A percentile compares a stretch with the other conserved stretches of the same genome.
Evolutionary conservation across 352 stramenopile species (phyloP).

Genomic region (Phytophthora hybrid): DNA sequence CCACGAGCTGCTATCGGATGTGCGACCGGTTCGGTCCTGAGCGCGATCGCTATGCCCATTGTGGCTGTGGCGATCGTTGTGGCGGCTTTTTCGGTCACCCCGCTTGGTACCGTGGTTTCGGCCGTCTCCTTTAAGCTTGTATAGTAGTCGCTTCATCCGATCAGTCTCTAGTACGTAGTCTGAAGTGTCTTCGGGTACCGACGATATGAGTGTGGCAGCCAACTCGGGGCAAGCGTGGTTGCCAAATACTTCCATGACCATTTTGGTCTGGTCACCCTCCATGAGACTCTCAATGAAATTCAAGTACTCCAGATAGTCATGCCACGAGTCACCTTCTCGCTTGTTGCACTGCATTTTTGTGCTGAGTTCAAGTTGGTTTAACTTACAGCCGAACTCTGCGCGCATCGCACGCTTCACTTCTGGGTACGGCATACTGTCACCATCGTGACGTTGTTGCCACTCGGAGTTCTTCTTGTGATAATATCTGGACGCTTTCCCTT

Average conservation of each 20-base stretch:
- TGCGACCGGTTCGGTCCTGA: too few relatives aligned
- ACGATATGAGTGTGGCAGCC: background rate
- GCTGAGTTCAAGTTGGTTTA: conserved; percentile 4
- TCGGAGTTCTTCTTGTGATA: conserved; percentile 6
- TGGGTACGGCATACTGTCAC: background rate
- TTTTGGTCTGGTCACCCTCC: conserved; percentile 1
- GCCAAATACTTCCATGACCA: background rate
- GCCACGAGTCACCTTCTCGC: conserved; percentile 1
- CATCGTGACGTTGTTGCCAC: background rate
- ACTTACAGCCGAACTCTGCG: background rate
- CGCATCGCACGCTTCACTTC: background rate
- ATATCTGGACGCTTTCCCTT: conserved; percentile 1
- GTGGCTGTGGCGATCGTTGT: background rate
- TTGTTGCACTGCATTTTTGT: background rate
- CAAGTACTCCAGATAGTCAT: conserved; percentile 9
- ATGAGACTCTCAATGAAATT: conserved; percentile 7
- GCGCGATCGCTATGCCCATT: too few relatives aligned
- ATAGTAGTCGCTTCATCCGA: background rate
- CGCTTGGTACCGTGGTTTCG: background rate
- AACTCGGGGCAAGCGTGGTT: conserved; percentile 6
- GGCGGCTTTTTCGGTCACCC: background rate
- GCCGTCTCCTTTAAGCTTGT: background rate
- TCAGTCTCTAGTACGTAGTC: background rate
- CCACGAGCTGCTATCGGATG: too few relatives aligned
- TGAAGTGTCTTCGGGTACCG: background rate